Base-by-base conservation (phyloP, 345 rosid genomes). In the Microcos paniculata region DNA sequence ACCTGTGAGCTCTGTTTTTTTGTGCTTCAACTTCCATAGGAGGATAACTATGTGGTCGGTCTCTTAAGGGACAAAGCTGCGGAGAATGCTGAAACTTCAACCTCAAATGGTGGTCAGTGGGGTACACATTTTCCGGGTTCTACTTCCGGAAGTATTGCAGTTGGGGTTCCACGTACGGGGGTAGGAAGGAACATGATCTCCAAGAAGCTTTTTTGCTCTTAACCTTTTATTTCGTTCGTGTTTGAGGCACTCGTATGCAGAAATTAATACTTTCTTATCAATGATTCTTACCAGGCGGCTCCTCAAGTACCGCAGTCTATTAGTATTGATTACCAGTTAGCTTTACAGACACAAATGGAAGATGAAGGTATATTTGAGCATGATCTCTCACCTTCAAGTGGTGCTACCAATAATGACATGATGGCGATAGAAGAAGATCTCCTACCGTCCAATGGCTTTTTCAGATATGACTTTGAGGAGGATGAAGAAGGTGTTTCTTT, bases 271-370 rank as follows among this genome's bases (percentile, higher is more conserved):
- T 70, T 80, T 42, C 21, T 65, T 73, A 13, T 53, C 8, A 57
- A 30, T 76, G 53, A 21, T 35, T 61, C 31, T 69, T 42, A 63
- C n/a, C 78, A 80, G 83, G 64, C 9, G 14, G 24, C 18, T 40
- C 31, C 16, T 53, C 46, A 24, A n/a, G n/a, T n/a, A n/a, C 18
- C 3, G 14, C 9, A 40, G 38, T 4, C 11, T 12, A 24, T 19
- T n/a, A 8, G 0, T 15, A 8, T 9, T 13, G 56, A 57, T 58
- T 16, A 4, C 31, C 43, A 3, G 55, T 2, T 26, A 0, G 9
- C 49, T 33, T 9, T 45, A 42, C 70, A 33, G 68, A 0, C 49
- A 12, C 24, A 3, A 3, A 12, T 57, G 33, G 24, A 55, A 45
- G 65, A 19, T 21, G 31, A 73, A 4, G 70, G 69, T 10, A 16